These are phyloP conservation scores for Populus ilicifolia DNA, from an alignment of 345 rosid genomes.

Conservation along the genomic window DNA sequence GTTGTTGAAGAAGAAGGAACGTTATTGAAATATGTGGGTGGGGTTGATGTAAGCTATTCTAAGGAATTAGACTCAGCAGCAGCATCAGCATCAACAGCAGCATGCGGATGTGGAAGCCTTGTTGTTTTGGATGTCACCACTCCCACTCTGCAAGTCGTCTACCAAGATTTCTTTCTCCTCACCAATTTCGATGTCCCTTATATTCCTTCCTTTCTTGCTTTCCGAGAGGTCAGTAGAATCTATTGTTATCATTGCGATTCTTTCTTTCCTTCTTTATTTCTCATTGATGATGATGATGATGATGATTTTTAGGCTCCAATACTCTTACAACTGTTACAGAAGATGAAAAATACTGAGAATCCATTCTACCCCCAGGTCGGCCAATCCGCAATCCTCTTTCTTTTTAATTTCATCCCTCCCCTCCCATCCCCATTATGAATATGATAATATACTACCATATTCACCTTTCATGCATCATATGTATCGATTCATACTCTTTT, in stretches of 20 bases:
- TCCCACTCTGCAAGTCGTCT: slow-evolving; percentile 37
- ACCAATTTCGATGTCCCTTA: slow-evolving; percentile 55
- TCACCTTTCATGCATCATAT: no score
- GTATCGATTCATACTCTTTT: no score
- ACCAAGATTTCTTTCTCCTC: slow-evolving; percentile 45
- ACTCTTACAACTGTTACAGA: slow-evolving; percentile 55
- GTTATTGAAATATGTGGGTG: slow-evolving; percentile 68
- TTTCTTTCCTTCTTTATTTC: no score
- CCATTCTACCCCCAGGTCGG: slow-evolving; percentile 75
- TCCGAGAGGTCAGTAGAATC: slow-evolving; percentile 47
- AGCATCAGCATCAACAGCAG: slow-evolving; percentile 45
- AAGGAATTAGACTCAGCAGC: slow-evolving; percentile 67
- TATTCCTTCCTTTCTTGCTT: slow-evolving; percentile 80
- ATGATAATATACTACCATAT: no score
- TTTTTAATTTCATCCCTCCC: neutral
- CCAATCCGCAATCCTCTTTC: neutral
- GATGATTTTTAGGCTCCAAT: slow-evolving; percentile 54
- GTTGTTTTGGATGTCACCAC: slow-evolving; percentile 60
- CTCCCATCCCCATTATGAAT: no score
- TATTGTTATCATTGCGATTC: neutral
- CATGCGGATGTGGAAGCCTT: slow-evolving; percentile 18
- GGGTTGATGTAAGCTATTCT: slow-evolving; percentile 82
- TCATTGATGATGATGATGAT: no score
- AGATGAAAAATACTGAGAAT: slow-evolving; percentile 44
- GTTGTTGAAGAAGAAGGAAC: neutral